Evolutionary conservation across 2,329 filamentous ascomycete genomes (phyloP).

Genomic region (Metarhizium album): DNA sequence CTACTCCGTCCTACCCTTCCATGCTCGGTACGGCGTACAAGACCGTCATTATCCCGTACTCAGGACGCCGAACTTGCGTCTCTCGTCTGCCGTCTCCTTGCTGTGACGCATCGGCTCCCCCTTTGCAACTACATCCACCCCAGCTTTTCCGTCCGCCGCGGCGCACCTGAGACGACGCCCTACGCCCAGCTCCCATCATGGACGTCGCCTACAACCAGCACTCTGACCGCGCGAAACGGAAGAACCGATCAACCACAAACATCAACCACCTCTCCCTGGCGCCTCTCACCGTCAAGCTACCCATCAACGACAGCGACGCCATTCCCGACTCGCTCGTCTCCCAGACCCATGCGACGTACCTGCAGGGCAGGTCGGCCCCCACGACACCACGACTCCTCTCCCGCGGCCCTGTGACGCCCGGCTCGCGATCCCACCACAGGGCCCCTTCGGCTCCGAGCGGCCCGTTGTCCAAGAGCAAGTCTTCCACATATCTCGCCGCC

Average conservation of each 20-base stretch:
- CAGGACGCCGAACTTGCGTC: too few species aligned
- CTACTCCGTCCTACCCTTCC: too few species aligned
- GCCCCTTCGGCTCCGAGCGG: conserved; percentile 25
- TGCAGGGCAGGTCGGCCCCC: conserved; percentile 52
- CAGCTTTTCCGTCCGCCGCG: neutral
- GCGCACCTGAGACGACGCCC: neutral
- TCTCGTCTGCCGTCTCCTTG: neutral
- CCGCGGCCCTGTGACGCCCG: conserved; percentile 38
- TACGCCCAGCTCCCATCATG: conserved; percentile 22
- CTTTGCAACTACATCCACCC: neutral
- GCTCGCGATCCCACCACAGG: conserved; percentile 34
- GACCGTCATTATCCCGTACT: too few species aligned
- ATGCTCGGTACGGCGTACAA: neutral
- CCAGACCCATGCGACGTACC: conserved; percentile 36
- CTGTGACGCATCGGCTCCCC: neutral
- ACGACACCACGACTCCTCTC: conserved; percentile 54
- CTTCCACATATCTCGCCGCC: conserved; percentile 41
- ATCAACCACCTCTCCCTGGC: conserved; percentile 51
- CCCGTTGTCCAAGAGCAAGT: conserved; percentile 49
- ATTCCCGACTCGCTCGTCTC: conserved; percentile 26
- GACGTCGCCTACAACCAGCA: conserved; percentile 52
- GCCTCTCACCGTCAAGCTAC: conserved; percentile 52
- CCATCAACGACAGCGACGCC: conserved; percentile 43
- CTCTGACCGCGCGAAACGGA: conserved; percentile 43
- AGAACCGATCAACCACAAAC: conserved; percentile 47